These are phyloP conservation scores for Bipolaris gigantea DNA, from an alignment of 2,329 filamentous ascomycete genomes.

Conservation along the genomic window DNA sequence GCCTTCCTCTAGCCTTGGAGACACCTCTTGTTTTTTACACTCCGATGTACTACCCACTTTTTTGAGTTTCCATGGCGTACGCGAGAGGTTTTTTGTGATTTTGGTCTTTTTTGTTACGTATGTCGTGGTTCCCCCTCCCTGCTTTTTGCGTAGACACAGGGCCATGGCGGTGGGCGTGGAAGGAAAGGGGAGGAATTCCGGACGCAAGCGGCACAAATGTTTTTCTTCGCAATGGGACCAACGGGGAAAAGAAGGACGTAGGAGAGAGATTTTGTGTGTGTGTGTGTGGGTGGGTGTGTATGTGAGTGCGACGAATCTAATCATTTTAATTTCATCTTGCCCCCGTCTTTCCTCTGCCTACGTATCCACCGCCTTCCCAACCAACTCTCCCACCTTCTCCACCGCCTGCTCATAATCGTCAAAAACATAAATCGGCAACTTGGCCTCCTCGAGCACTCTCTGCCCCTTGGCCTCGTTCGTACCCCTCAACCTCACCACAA, in stretches of 20 bases:
- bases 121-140: not conserved
- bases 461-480: conserved; percentile 73
- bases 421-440: conserved; percentile 68
- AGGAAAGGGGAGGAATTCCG: not conserved
- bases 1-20: conserved; percentile 17
- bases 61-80: conserved; percentile 11
- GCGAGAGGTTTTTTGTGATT: not conserved
- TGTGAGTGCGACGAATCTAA: not conserved
- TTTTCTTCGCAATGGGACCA: conserved; percentile 12
- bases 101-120: conserved; percentile 2
- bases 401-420: conserved; percentile 73
- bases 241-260: not conserved
- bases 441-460: conserved; percentile 68
- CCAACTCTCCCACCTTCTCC: conserved; percentile 38
- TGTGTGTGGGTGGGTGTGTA: not conserved
- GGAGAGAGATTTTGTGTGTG: no score
- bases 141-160: conserved; percentile 7
- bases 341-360: not conserved
- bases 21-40: conserved; percentile 18
- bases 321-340: not conserved
- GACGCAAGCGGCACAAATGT: conserved; percentile 16
- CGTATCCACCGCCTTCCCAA: conserved; percentile 7
- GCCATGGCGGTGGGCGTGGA: conserved; percentile 3
- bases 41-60: not conserved
- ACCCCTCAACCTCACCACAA: conserved; percentile 75